Evolutionary conservation across 2,329 filamentous ascomycete genomes (phyloP), one percentile per base, ranked within the genome.

Genomic region (Cladosporium phlei): DNA sequence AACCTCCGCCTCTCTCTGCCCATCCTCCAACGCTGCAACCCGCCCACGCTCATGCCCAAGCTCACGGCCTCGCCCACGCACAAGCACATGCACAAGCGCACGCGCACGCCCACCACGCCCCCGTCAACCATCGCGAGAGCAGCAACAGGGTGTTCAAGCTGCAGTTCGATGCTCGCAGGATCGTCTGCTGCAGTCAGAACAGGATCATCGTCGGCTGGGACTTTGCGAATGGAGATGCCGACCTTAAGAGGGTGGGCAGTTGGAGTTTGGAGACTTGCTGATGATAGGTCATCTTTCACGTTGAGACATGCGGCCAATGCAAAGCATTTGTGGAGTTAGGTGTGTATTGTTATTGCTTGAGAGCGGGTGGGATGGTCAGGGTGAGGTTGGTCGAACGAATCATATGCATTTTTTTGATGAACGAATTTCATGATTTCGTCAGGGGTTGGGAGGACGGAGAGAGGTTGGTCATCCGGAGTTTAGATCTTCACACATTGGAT

Each of bases 181-280:
- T 98, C 56, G 85, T 98, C 46, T 96, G 90, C 70, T 96, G 91
- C 64, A 93, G 86, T 54, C 90, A 97, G 65, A 88, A 93, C 47
- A 83, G 83, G 29, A 82, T 85, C 12, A 97, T 98, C 60, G 88
- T 97, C 0, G 93, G 90, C 0, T 98, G 93, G 93, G 93, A 98
- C 66, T 98, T 97, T 74, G 93, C 89, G 49, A 88, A 89, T 56
- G 85, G 81, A 4, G 90, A 98, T 55, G 68, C 78, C 46, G 85
- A 94, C 39, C 48, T 66, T 34, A 62, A 63, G 47, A 52, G 58
- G 54, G 56, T 63, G 29, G 61, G 61, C 4, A 55, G 56, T 29
- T 63, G 60, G 61, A 58, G 59, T 50, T 42, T 55, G 27, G 61
- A 64, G 54, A 64, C 61, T 20, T 45, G 28, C 27, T 51, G 27